Conservation (phyloP, 352 stramenopile species). For the Phytophthora vignae region DNA sequence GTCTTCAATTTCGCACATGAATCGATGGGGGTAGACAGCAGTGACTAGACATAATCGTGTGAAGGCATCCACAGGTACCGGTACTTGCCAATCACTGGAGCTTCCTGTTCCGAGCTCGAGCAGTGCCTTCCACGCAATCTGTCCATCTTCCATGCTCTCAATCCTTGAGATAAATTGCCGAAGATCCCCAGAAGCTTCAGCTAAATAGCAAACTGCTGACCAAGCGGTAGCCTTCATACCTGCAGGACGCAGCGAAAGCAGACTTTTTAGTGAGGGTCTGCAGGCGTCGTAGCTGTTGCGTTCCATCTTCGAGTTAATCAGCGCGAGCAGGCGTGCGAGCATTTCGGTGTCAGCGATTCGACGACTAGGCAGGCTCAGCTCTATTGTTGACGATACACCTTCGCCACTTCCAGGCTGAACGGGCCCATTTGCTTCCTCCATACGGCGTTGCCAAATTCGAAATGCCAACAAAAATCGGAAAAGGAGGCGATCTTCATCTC, state of each 20-base stretch:
- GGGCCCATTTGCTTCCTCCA: slow-evolving; percentile 11
- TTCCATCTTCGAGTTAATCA: slow-evolving; percentile 8
- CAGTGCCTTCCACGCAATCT: slow-evolving; percentile 33
- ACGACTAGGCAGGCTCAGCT: background rate
- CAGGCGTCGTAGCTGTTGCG: slow-evolving; percentile 2
- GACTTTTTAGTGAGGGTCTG: slow-evolving; percentile 19
- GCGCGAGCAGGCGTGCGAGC: slow-evolving; percentile 20
- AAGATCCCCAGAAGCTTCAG: slow-evolving; percentile 32
- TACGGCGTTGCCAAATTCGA: slow-evolving; percentile 39
- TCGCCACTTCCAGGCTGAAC: background rate
- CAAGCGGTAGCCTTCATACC: slow-evolving; percentile 28
- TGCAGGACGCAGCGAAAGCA: slow-evolving; percentile 35
- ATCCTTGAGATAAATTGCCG: slow-evolving; percentile 40
- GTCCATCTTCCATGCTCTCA: slow-evolving; percentile 13
- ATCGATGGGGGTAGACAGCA: slow-evolving; percentile 30
- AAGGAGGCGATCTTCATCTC: slow-evolving; percentile 40
- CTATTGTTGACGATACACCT: background rate
- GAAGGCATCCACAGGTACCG: slow-evolving; percentile 23
- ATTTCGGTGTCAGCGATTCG: slow-evolving; percentile 8
- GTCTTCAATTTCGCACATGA: slow-evolving; percentile 43
- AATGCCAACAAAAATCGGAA: slow-evolving; percentile 54
- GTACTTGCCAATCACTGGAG: slow-evolving; percentile 15
- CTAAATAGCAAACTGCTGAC: slow-evolving; percentile 42
- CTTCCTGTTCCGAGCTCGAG: slow-evolving; percentile 14
- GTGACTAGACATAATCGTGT: slow-evolving; percentile 37